Evolutionary conservation across 2,329 filamentous ascomycete species (phyloP).

Genomic region (Verticillium nubilum): DNA sequence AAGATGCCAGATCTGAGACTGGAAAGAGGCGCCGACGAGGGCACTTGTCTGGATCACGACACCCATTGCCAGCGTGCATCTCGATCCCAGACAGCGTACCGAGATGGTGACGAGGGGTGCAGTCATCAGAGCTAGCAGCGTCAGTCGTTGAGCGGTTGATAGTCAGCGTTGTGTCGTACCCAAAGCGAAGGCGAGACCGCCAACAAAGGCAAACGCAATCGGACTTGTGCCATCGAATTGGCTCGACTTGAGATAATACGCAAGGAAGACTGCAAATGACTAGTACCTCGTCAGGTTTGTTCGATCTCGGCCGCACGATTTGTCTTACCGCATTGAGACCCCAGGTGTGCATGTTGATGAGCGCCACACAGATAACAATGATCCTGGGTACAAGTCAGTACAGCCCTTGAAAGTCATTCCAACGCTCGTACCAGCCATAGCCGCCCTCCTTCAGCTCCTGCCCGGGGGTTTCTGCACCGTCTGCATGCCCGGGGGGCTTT

Average conservation of each 20-base stretch:
- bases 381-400: constrained; percentile 27
- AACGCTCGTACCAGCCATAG: constrained; percentile 48
- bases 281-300: constrained; percentile 14
- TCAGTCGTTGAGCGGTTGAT: constrained; percentile 14
- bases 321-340: constrained; percentile 59
- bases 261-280: constrained; percentile 54
- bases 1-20: constrained; percentile 66
- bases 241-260: constrained; percentile 50
- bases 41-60: constrained; percentile 57
- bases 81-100: constrained; percentile 58
- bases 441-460: constrained; percentile 47
- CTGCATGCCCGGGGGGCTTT: no score
- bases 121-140: constrained; percentile 50
- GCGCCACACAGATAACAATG: constrained; percentile 44
- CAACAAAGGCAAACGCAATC: constrained; percentile 73
- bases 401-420: neutral
- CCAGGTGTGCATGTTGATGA: constrained; percentile 69
- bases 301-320: neutral
- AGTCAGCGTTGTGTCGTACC: constrained; percentile 18
- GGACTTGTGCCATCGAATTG: constrained; percentile 58
- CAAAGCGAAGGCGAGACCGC: constrained; percentile 60
- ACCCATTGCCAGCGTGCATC: constrained; percentile 58
- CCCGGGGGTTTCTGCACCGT: neutral
- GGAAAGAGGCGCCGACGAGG: constrained; percentile 67
- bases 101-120: constrained; percentile 62